These are phyloP conservation scores for Penicillium decumbens DNA, from an alignment of 2,329 filamentous ascomycete species.

Conservation along the genomic window DNA sequence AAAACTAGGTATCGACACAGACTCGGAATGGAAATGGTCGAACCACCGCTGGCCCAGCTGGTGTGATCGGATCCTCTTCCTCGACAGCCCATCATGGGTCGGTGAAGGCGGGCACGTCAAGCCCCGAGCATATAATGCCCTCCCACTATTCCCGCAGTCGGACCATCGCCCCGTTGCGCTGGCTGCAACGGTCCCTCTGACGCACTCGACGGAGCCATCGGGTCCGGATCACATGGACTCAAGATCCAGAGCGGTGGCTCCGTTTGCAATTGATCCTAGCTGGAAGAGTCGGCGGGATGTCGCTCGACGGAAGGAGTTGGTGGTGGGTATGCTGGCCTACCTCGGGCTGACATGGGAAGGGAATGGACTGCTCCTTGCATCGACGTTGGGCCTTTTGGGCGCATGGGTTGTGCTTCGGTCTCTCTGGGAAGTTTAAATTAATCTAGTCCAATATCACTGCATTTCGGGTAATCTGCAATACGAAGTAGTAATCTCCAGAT, in stretches of 20 bases:
- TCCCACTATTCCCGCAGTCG: conserved; percentile 75
- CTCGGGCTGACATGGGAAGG: conserved; percentile 48
- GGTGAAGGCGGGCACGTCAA: conserved; percentile 42
- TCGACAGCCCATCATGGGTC: conserved; percentile 57
- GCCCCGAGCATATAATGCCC: conserved; percentile 62
- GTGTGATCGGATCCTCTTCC: conserved; percentile 85
- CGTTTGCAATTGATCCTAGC: conserved; percentile 54
- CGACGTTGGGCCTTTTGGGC: conserved; percentile 36
- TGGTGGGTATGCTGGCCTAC: conserved; percentile 57
- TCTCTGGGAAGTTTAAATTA: conserved; percentile 23
- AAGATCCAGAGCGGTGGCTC: conserved; percentile 45
- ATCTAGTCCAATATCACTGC: background rate
- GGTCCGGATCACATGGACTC: conserved; percentile 22
- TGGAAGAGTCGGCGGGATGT: conserved; percentile 53
- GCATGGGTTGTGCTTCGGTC: conserved; percentile 42
- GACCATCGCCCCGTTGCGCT: conserved; percentile 85
- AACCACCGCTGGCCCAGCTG: conserved; percentile 81
- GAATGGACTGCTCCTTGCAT: conserved; percentile 40
- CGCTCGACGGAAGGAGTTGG: conserved; percentile 56
- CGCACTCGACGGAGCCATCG: conserved; percentile 32
- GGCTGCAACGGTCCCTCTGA: conserved; percentile 61
- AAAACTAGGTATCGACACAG: conserved; percentile 20
- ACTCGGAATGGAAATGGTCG: conserved; percentile 66
- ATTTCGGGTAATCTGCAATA: background rate
- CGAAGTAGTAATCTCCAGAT: background rate